Evolutionary conservation across 768 basidiomycete species (phyloP), one percentile per base, ranked within the genome.

Genomic region (Pleurotus eryngii): DNA sequence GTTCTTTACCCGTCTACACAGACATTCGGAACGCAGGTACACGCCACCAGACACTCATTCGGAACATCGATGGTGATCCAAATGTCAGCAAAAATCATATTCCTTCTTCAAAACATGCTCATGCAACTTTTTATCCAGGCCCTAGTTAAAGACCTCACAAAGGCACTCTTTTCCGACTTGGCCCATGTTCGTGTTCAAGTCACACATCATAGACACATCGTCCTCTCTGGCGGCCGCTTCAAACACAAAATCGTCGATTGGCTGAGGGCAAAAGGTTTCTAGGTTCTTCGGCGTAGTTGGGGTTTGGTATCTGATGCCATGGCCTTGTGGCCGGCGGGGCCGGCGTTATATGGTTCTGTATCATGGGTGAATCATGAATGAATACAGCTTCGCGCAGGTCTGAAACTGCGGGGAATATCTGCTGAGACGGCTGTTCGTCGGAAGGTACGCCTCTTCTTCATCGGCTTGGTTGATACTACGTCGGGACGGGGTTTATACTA

Each of bases 1-100:
- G 87, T 30, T 80, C 81, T 48, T 76, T 92, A 27, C 89, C 90
- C 45, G 87, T 92, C 22, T 90, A 90, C 68, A 81, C 86, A 26
- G 87, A 91, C 67, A 67, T 89, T 46, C 83, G 86, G 60, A 89
- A 87, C 67, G 82, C 72, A 27, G 81, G 86, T 58, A 80, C 84
- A 3, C 81, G 83, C 56, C 73, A 82, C 59, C 72, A 81, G 37
- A 70, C 87, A 45, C 76, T 80, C 46, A 76, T 92, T 57, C 81
- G 85, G 53, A 87, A 90, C 69, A 74, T 92, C 7, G 78, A 90
- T 57, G 90, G 90, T 17, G 77, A 82, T 60, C 64, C 73, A 58
- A 70, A 76, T 57, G 90, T 89, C 65, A 60, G 80, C 30, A 35
- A 35, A 11, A 35, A 35, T 35, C 30, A 35, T 35, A 35, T 74